phyloP scores from a whole-genome alignment of 1,284 basidiomycete genomes.

The Afroboletus lepidellus region DNA sequence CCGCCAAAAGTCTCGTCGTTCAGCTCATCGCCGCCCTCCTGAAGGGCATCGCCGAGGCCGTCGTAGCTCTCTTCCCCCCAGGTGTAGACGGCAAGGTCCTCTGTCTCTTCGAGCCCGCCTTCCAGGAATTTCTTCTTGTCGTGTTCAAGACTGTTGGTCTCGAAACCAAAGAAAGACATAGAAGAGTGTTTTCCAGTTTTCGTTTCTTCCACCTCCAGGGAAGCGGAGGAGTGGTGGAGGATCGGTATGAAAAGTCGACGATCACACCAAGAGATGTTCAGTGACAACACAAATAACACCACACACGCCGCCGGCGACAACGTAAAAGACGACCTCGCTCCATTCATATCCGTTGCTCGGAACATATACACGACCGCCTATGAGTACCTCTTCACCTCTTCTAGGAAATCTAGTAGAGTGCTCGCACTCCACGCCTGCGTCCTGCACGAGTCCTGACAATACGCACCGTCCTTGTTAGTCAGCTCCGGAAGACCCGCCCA shows the following conservation, averaged over 20 bases:
- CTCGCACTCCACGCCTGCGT: slow-evolving; percentile 94
- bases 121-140: slow-evolving; percentile 57
- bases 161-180: slow-evolving; percentile 84
- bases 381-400: slow-evolving; percentile 55
- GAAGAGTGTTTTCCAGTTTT: slow-evolving; percentile 16
- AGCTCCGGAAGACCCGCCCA: slow-evolving; percentile 94
- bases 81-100: slow-evolving; percentile 82
- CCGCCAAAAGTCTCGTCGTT: slow-evolving; percentile 97
- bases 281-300: slow-evolving; percentile 24
- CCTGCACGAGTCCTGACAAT: slow-evolving; percentile 84
- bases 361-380: background rate
- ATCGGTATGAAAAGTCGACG: slow-evolving; percentile 14
- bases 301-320: slow-evolving; percentile 10
- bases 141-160: slow-evolving; percentile 60
- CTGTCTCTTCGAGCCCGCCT: slow-evolving; percentile 55
- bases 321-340: slow-evolving; percentile 5
- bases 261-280: slow-evolving; percentile 8
- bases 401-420: slow-evolving; percentile 83
- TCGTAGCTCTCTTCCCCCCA: slow-evolving; percentile 91
- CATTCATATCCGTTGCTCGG: slow-evolving; percentile 7
- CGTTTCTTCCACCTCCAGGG: slow-evolving; percentile 18
- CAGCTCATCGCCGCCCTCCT: slow-evolving; percentile 86
- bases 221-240: slow-evolving; percentile 12
- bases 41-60: slow-evolving; percentile 83
- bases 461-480: slow-evolving; percentile 79